phyloP scores from a whole-genome alignment of 1,284 basidiomycete genomes.

The Sporisorium sorghi region DNA sequence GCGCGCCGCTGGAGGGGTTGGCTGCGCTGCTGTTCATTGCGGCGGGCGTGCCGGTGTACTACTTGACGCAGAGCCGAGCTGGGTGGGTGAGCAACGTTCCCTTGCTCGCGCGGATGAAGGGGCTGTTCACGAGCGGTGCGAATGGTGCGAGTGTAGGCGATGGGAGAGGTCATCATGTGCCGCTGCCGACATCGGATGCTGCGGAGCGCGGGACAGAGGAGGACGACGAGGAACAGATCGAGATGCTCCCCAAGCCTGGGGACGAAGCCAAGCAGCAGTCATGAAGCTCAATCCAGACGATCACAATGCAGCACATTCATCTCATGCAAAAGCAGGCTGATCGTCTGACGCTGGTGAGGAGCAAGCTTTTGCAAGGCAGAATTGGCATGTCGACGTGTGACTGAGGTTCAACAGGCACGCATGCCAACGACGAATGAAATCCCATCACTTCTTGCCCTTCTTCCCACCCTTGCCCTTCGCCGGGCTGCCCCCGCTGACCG shows the following conservation, averaged over 20 bases:
- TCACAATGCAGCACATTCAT: no score
- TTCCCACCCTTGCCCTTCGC: constrained; percentile 26
- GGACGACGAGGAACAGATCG: constrained; percentile 52
- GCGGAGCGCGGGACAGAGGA: constrained; percentile 13
- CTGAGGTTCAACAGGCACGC: neutral
- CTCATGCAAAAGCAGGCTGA: no score
- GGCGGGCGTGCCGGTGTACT: constrained; percentile 62
- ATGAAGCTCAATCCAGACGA: neutral
- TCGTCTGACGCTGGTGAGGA: no score
- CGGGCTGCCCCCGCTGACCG: neutral
- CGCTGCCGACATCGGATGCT: constrained; percentile 21
- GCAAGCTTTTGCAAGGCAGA: neutral
- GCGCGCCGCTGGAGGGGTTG: constrained; percentile 81
- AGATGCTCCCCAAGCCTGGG: constrained; percentile 50
- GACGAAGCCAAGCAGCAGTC: constrained; percentile 5
- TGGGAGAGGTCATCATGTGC: constrained; percentile 33
- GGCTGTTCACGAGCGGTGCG: neutral
- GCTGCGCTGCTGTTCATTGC: constrained; percentile 60
- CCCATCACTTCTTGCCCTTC: constrained; percentile 34
- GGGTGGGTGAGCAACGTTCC: constrained; percentile 17
- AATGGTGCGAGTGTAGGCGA: constrained; percentile 8
- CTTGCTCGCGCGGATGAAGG: constrained; percentile 9
- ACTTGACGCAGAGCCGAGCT: constrained; percentile 50
- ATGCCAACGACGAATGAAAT: neutral
- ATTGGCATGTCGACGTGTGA: neutral